Conservation (phyloP, 305 asterid species). For the Rubia tinctorum region DNA sequence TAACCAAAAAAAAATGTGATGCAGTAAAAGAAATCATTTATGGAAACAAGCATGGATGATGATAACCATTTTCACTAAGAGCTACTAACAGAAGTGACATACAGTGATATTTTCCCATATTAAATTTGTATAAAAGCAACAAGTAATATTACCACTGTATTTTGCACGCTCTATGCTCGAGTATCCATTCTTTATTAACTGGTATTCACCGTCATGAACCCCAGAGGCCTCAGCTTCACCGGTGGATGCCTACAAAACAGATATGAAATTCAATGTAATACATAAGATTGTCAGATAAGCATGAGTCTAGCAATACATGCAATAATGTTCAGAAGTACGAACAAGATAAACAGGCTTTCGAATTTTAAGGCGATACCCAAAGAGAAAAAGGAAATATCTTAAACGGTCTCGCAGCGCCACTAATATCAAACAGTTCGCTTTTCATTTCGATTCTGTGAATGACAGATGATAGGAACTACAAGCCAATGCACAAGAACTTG, state of each 20-base stretch:
- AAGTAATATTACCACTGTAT: constrained; percentile 32
- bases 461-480: not conserved
- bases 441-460: not conserved
- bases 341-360: not conserved
- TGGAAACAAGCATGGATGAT: not conserved
- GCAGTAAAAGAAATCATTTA: not conserved
- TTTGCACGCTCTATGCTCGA: constrained; percentile 40
- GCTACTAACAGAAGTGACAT: not conserved
- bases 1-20: not conserved
- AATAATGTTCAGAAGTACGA: not conserved
- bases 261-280: not conserved
- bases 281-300: not conserved
- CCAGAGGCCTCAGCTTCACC: constrained; percentile 42
- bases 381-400: not conserved
- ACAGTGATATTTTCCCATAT: no score
- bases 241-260: constrained; percentile 35
- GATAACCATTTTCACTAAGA: not conserved
- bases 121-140: not conserved
- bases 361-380: not conserved
- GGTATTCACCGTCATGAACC: constrained; percentile 39
- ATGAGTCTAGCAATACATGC: not conserved
- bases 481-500: not conserved
- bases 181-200: constrained; percentile 35
- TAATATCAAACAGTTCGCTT: not conserved
- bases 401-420: not conserved